Conservation (phyloP, 805 yeast species). For the Saccharomycopsis sp. region DNA sequence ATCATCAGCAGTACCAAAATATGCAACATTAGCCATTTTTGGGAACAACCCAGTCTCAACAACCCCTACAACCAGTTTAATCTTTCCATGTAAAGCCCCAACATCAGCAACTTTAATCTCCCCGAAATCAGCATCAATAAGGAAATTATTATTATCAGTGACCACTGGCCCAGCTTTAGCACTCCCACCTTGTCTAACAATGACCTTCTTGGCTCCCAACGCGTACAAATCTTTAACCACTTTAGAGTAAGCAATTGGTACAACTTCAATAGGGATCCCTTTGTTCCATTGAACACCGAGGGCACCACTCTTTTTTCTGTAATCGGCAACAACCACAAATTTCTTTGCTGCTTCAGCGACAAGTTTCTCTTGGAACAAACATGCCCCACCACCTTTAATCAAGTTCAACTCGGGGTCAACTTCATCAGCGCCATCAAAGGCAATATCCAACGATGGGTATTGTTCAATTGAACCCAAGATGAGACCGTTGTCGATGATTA, state of each 20-base stretch:
- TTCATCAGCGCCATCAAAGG: constrained; percentile 96
- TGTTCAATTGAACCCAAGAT: constrained; percentile 77
- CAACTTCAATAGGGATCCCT: constrained; percentile 94
- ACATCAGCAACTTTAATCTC: constrained; percentile 46
- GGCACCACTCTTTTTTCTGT: constrained; percentile 63
- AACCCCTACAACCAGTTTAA: constrained; percentile 81
- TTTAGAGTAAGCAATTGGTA: constrained; percentile 79
- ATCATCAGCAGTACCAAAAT: constrained; percentile 61
- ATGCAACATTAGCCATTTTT: constrained; percentile 67
- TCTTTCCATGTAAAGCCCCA: constrained; percentile 47
- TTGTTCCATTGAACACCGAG: constrained; percentile 80
- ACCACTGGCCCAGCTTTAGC: constrained; percentile 97
- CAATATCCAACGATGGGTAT: constrained; percentile 75
- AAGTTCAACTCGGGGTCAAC: constrained; percentile 75
- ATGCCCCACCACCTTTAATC: constrained; percentile 99
- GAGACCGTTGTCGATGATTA: constrained; percentile 77
- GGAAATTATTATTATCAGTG: constrained; percentile 91
- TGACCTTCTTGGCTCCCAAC: constrained; percentile 54
- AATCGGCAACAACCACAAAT: constrained; percentile 88
- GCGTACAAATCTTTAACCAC: constrained; percentile 54
- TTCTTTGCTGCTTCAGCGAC: constrained; percentile 75
- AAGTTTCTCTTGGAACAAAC: constrained; percentile 91
- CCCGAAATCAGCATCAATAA: constrained; percentile 92
- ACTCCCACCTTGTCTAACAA: constrained; percentile 75
- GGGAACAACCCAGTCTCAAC: constrained; percentile 93